Base-by-base conservation (phyloP, 371 early-diverging fungal species). In the Blakeslea trispora region DNA sequence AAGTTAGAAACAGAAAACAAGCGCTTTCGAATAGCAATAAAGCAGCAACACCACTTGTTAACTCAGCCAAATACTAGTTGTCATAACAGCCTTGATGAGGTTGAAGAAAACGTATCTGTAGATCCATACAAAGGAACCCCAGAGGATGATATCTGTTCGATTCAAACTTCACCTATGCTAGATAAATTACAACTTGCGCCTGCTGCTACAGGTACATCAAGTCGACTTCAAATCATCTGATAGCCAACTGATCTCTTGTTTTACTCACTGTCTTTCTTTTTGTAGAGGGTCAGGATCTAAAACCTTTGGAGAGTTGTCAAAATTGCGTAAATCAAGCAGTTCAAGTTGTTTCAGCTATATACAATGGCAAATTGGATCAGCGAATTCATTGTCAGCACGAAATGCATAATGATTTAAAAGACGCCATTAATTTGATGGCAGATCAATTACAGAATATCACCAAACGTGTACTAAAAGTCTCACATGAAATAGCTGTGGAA, bases 381-480 rank as follows among this genome's bases (percentile, higher is more conserved):
- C 74, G 82, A 40, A 73, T 84, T 39, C 66, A 68, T 0, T 84
- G 84, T 37, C 57, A 61, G 7, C 73, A 78, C 49, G 63, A 53
- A 57, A 59, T 61, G 44, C 47, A 59, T 57, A 56, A 71, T 60
- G 49, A 63, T n/a, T 59, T 86, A 7, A 81, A 81, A 50, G 63
- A 63, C n/a, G 81, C 84, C 19, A 72, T 90, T 47, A 89, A 89
- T 55, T 59, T 71, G 15, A 88, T 89, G 88, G 85, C 84, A 5
- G 72, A 72, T 19, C 84, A 79, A 52, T 64, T 90, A 10, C 71
- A 81, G 48, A 59, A 52, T 10, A 75, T 88, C 35, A 79, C 84
- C 5, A 49, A 72, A 8, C 83, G 84, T 50, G 81, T 86, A 15
- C 74, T 79, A 18, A 72, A 72, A 21, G 83, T 86, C 6, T 81